Evolutionary conservation across 768 basidiomycete genomes (phyloP).

Genomic region (Rubroboletus pulcherrimus): DNA sequence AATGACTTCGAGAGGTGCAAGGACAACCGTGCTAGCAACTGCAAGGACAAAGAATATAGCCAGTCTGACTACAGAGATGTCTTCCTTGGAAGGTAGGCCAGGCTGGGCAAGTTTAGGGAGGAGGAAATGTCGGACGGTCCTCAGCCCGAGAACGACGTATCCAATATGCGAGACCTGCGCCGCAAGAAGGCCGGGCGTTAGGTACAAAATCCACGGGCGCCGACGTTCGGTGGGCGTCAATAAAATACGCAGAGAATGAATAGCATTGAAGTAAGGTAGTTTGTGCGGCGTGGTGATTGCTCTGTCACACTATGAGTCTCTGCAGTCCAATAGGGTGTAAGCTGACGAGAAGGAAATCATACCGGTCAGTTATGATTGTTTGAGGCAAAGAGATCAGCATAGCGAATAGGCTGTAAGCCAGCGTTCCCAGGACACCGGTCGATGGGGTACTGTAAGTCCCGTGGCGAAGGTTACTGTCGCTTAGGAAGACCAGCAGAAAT

Average conservation of each 20-base stretch:
- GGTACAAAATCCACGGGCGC: conserved; percentile 74
- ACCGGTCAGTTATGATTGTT: conserved; percentile 76
- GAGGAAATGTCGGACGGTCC: conserved; percentile 48
- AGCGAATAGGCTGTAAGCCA: conserved; percentile 61
- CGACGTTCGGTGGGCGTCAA: conserved; percentile 79
- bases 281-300: conserved; percentile 81
- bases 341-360: conserved; percentile 15
- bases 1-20: conserved; percentile 80
- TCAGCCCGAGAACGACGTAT: conserved; percentile 43
- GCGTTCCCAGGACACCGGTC: conserved; percentile 54
- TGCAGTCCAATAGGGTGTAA: neutral
- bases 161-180: conserved; percentile 42
- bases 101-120: conserved; percentile 47
- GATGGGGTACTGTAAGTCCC: conserved; percentile 64
- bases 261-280: conserved; percentile 57
- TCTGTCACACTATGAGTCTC: conserved; percentile 35
- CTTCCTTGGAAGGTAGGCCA: conserved; percentile 31
- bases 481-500: conserved; percentile 55
- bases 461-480: conserved; percentile 56
- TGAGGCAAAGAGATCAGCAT: conserved; percentile 67
- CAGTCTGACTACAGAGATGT: conserved; percentile 49
- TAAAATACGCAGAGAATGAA: conserved; percentile 61
- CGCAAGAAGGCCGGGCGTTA: conserved; percentile 65
- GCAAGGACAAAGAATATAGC: conserved; percentile 56
- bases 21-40: conserved; percentile 50